Base-by-base conservation (phyloP, 768 basidiomycete genomes). In the Termitomyces sp. region DNA sequence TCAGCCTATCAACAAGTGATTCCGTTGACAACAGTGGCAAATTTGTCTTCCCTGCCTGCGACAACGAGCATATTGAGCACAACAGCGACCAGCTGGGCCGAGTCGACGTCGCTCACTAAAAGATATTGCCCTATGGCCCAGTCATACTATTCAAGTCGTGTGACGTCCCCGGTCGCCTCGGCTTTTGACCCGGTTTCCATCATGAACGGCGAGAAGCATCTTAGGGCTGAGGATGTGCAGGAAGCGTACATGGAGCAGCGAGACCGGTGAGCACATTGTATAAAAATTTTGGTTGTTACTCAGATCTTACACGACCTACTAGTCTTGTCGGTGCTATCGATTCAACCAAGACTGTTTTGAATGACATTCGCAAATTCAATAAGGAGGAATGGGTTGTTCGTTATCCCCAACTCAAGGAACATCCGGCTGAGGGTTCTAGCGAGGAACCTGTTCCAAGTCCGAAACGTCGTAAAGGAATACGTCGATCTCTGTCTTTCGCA, bases 331-430 rank as follows among this genome's bases (percentile, higher is more conserved):
- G 75, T 48, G 93, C 89, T n/a, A 82, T 97, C 60, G 83, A 88
- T 62, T 76, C 82, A 0, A 85, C 94, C 35, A 81, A 83, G 62
- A 62, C 73, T 11, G 80, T 98, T 42, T 75, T 97, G 36, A 70
- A 70, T 46, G 88, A 88, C 62, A 71, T 98, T 20, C 81, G 83
- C 46, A 73, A 75, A 48, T 97, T 96, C 76, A 97, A 91, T 74
- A 86, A 86, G 72, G 76, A 84, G 36, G 81, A 89, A 59, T 97
- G 93, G 94, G 81, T 90, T 23, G 84, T 98, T 15, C 77, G 91
- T 54, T 98, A 98, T 70, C 95, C 95, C 50, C 81, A 82, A 64
- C 74, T 94, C 52, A 73, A 76, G 29, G 79, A 84, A 51, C 75
- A 80, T 25, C 60, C 64, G 7, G 25, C 52, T 27, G 60, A 65